Evolutionary conservation across 352 stramenopile genomes (phyloP).

Genomic region (Lagenidium sp.): DNA sequence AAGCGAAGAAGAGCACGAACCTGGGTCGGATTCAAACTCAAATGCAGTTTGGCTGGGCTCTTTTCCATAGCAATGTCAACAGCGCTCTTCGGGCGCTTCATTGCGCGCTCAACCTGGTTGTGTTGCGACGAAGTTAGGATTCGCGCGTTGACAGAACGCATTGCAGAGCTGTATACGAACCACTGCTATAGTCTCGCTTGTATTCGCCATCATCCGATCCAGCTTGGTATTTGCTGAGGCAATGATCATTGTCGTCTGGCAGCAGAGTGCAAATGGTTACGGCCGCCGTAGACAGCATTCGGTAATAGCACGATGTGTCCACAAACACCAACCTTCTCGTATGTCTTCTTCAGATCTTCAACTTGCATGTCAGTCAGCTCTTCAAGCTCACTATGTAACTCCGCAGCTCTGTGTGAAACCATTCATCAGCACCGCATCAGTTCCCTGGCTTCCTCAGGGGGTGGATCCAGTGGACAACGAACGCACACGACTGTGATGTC

Average conservation of each 20-base stretch:
- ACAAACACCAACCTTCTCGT: constrained; percentile 28
- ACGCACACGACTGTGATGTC: constrained; percentile 27
- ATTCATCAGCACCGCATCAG: not conserved
- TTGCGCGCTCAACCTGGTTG: constrained; percentile 64
- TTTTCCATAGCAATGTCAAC: constrained; percentile 69
- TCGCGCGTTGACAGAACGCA: not conserved
- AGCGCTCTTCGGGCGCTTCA: constrained; percentile 68
- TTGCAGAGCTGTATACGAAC: constrained; percentile 15
- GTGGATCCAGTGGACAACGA: not conserved
- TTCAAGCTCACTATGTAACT: constrained; percentile 14
- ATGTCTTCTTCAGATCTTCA: constrained; percentile 35
- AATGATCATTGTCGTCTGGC: constrained; percentile 54
- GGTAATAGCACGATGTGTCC: not conserved
- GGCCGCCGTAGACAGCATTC: not conserved
- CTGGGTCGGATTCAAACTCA: constrained; percentile 5
- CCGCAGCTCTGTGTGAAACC: not conserved
- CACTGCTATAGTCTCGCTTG: constrained; percentile 58
- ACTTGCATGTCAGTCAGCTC: constrained; percentile 33
- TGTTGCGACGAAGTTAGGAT: not conserved
- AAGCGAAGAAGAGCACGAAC: too few species aligned
- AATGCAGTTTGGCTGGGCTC: constrained; percentile 39
- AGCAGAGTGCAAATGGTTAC: too few species aligned
- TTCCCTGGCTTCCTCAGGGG: not conserved
- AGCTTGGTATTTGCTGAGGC: constrained; percentile 40
- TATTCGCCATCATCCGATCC: constrained; percentile 43